These are phyloP conservation scores for Xylariaceae sp. DNA, from an alignment of 2,329 filamentous ascomycete genomes.

Conservation along the genomic window DNA sequence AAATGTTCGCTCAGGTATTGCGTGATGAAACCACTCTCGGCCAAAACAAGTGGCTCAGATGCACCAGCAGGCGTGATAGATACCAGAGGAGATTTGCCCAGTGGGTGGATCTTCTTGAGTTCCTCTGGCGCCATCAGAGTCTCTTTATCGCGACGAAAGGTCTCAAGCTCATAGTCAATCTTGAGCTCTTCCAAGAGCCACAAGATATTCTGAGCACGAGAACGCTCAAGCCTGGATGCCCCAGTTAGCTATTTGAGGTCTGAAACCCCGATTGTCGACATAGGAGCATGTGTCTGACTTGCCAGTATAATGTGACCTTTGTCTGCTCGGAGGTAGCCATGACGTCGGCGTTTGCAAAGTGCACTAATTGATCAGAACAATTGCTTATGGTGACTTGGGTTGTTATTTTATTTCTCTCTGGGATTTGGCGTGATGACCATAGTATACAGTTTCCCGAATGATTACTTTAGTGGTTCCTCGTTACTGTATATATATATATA, in stretches of 20 bases:
- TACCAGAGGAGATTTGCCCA: conserved; percentile 84
- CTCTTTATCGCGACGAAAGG: conserved; percentile 64
- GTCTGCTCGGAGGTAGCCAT: conserved; percentile 33
- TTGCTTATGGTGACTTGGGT: conserved; percentile 1
- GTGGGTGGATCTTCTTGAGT: conserved; percentile 72
- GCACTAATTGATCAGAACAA: not conserved
- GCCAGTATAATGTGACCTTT: conserved; percentile 65
- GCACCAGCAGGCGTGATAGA: conserved; percentile 49
- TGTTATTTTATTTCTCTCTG: not conserved
- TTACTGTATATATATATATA: too few relatives aligned
- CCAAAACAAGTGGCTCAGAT: conserved; percentile 56
- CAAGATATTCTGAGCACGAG: conserved; percentile 75
- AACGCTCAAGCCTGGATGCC: conserved; percentile 68
- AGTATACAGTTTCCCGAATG: too few relatives aligned
- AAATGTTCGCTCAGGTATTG: conserved; percentile 76
- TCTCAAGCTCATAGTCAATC: conserved; percentile 73
- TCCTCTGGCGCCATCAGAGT: conserved; percentile 66
- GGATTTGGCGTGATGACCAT: too few relatives aligned
- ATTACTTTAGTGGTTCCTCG: too few relatives aligned
- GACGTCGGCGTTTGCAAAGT: not conserved
- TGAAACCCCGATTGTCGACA: too few relatives aligned
- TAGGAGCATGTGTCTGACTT: conserved; percentile 4
- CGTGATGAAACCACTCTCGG: conserved; percentile 76
- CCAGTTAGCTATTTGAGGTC: too few relatives aligned
- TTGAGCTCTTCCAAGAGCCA: conserved; percentile 84